Evolutionary conservation across 176 grass and related monocot genomes (phyloP), one percentile per base, ranked within the genome.

Genomic region (Zizania latifolia): DNA sequence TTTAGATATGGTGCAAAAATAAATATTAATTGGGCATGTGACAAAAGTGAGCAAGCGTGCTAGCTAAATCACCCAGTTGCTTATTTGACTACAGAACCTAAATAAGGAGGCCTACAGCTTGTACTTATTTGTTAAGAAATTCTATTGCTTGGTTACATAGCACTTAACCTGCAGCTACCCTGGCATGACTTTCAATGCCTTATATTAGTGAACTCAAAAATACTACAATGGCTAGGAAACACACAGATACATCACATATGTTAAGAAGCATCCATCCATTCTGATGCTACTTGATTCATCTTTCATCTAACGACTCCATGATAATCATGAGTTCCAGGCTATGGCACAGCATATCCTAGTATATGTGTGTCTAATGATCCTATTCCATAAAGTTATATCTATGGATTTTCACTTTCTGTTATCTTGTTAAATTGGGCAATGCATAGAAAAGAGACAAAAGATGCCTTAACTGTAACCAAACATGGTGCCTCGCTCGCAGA

Each of bases 401-500:
- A 33, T 63, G 57, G 28, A 60, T 69, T 16, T 13, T 27, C 62
- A 15, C 16, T 62, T 35, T 44, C 4, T 13, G 24, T 68, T 51
- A 50, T 55, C 2, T 71, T 68, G 23, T 63, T 36, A 21, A 70
- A 38, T 24, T 31, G 4, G 2, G 39, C 24, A 51, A 55, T 59
- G 16, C 22, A 58, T 22, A 88, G 22, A 58, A 71, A 78, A 82
- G 16, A 78, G 48, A 71, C 4, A 87, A 43, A 77, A 62, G 32
- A 68, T 63, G 64, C 68, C 85, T 92, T 84, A 89, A 97, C 94
- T 97, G 84, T 97, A 97, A 15, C 94, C 94, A 82, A 93, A 90
- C 94, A 97, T 97, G 70, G 90, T 93, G 72, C 94, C 94, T 74
- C 94, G 91, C 74, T 97, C 94, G 83, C 94, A 97, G 78, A 97